Evolutionary conservation across 805 yeast genomes (phyloP).

Genomic region (Ogataea paradorogensis): DNA sequence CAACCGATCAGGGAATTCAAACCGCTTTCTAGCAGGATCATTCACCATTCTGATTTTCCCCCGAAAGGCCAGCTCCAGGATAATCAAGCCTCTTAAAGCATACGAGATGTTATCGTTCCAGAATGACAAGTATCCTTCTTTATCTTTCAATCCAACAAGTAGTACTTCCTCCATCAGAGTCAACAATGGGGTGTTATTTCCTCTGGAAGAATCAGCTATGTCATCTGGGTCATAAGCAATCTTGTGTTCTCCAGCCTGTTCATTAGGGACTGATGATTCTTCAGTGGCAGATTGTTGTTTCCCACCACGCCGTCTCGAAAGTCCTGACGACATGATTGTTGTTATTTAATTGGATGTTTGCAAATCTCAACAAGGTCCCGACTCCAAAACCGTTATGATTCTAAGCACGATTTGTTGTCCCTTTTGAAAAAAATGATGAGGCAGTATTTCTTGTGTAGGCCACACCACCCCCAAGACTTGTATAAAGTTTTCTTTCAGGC

Average conservation of each 20-base stretch:
- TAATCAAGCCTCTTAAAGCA: slow-evolving; percentile 90
- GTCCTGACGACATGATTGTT: slow-evolving; percentile 43
- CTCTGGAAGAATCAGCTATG: slow-evolving; percentile 39
- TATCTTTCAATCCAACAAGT: slow-evolving; percentile 88
- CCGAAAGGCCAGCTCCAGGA: slow-evolving; percentile 88
- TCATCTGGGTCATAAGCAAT: slow-evolving; percentile 83
- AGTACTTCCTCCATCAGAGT: slow-evolving; percentile 97
- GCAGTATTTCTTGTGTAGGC: neutral
- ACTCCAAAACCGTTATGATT: neutral
- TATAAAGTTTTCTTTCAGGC: neutral
- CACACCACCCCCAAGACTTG: slow-evolving; percentile 3
- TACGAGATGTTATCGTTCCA: slow-evolving; percentile 98
- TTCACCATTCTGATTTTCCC: slow-evolving; percentile 85
- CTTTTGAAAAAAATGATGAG: slow-evolving; percentile 4
- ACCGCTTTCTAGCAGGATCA: slow-evolving; percentile 88
- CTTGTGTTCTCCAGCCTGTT: slow-evolving; percentile 41
- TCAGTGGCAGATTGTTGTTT: slow-evolving; percentile 22
- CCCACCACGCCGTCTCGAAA: slow-evolving; percentile 75
- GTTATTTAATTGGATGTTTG: too few species aligned
- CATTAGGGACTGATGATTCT: slow-evolving; percentile 16
- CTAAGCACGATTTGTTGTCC: slow-evolving; percentile 10
- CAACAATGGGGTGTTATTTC: slow-evolving; percentile 57
- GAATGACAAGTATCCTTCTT: slow-evolving; percentile 92
- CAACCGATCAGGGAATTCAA: slow-evolving; percentile 82
- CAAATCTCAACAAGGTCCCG: too few species aligned